Evolutionary conservation across 2,329 filamentous ascomycete genomes (phyloP), one percentile per base, ranked within the genome.

Genomic region (Fusarium marasasianum): DNA sequence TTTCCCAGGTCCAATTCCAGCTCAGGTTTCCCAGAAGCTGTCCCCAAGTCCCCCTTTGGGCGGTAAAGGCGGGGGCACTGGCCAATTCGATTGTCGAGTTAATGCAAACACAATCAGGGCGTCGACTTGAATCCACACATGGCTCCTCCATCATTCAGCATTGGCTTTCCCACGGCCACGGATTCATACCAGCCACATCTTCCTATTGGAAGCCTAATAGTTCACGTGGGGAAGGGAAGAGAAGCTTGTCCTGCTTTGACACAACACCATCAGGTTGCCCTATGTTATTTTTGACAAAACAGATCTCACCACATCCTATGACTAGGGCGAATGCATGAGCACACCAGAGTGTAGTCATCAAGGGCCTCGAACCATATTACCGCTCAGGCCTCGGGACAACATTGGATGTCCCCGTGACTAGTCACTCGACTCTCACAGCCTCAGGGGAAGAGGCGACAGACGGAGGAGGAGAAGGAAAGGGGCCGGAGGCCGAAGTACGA

Each of bases 31-130:
- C 44, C 38, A 63, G 65, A 67, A 66, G 63, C 47, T 61, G 68
- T 70, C 63, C 67, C 66, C 55, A 69, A 72, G 48, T 61, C 59
- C 74, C 69, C 74, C 54, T 71, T 72, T 68, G 56, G 72, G 76
- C 76, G 75, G 75, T 76, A 78, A 77, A 72, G 76, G 76, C 76
- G 76, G 76, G 76, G 76, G 68, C 69, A 65, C 62, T 74, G 67
- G 69, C 53, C 74, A 70, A 69, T 74, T 66, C 48, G 55, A 74
- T 71, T 54, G 62, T 74, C 68, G 66, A 74, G 73, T 73, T 66
- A 74, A 72, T 78, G 63, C 65, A 76, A 71, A 66, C 75, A 67
- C 75, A 77, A 77, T 76, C 76, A 59, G 71, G 76, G 76, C 72
- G 74, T 78, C 70, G 73, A 72, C 76, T 78, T 65, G 76, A 78